Evolutionary conservation across 2,329 filamentous ascomycete species (phyloP).

Genomic region (Pestalotiopsis sp.): DNA sequence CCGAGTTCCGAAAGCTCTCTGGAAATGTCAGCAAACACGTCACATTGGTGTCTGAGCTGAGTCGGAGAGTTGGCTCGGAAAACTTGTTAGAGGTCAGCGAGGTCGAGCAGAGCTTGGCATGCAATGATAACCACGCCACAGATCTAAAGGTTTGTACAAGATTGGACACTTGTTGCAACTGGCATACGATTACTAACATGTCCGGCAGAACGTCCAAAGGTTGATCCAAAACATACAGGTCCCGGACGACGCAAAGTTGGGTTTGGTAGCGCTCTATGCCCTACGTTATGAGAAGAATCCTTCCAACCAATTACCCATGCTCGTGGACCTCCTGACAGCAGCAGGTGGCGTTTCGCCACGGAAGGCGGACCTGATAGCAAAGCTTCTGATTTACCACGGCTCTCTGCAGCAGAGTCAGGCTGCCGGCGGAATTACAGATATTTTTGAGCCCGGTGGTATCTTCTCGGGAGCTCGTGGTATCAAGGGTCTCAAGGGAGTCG

Average conservation of each 20-base stretch:
- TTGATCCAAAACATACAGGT: conserved; percentile 81
- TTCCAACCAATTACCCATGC: conserved; percentile 78
- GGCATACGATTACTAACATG: conserved; percentile 21
- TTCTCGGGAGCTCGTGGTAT: conserved; percentile 88
- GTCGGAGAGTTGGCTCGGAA: conserved; percentile 81
- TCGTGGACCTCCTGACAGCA: conserved; percentile 82
- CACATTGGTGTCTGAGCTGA: conserved; percentile 90
- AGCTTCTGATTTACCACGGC: conserved; percentile 80
- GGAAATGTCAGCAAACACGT: conserved; percentile 99
- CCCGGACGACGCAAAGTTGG: conserved; percentile 79
- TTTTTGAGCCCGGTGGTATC: conserved; percentile 89
- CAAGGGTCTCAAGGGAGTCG: conserved; percentile 93
- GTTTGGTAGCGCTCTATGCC: conserved; percentile 90
- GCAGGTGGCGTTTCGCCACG: conserved; percentile 78
- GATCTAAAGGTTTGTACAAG: conserved; percentile 74
- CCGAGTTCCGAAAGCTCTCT: conserved; percentile 94
- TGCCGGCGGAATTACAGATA: conserved; percentile 80
- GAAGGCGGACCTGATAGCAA: conserved; percentile 76
- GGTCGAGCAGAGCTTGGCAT: conserved; percentile 93
- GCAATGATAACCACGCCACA: conserved; percentile 89
- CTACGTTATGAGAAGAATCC: conserved; percentile 87
- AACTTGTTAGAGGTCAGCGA: conserved; percentile 94
- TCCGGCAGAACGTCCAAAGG: conserved; percentile 71
- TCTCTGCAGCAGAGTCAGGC: conserved; percentile 79
- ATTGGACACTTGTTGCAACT: too few relatives aligned